phyloP scores from a whole-genome alignment of 805 yeast species.

The Wickerhamiella allomyrinae region DNA sequence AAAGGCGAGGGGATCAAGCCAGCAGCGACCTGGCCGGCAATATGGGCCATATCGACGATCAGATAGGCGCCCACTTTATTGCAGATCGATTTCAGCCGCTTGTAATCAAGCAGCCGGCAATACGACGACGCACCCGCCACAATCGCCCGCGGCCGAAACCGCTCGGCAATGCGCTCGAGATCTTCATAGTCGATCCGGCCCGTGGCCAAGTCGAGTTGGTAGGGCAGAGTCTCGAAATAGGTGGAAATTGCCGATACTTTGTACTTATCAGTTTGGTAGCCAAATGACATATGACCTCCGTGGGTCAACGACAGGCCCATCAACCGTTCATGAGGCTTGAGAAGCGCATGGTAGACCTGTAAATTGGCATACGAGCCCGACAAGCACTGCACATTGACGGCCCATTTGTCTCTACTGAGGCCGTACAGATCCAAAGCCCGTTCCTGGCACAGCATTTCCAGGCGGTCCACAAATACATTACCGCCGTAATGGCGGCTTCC shows the following conservation, averaged over 20 bases:
- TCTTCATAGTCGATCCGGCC: constrained; percentile 94
- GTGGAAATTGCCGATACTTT: constrained; percentile 92
- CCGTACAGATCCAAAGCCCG: constrained; percentile 85
- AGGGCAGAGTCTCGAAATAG: constrained; percentile 96
- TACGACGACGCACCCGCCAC: constrained; percentile 98
- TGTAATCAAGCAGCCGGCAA: constrained; percentile 89
- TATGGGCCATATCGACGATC: constrained; percentile 96
- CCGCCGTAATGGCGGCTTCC: constrained; percentile 99
- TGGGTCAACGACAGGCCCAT: constrained; percentile 98
- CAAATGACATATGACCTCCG: constrained; percentile 97
- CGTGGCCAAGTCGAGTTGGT: constrained; percentile 79
- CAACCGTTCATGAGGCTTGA: constrained; percentile 89
- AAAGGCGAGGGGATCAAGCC: constrained; percentile 92
- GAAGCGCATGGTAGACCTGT: constrained; percentile 86
- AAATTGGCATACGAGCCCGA: constrained; percentile 97
- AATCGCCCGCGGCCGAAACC: constrained; percentile 88
- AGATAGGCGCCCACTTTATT: constrained; percentile 92
- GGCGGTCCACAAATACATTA: constrained; percentile 87
- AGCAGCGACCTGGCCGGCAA: constrained; percentile 89
- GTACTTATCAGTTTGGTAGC: constrained; percentile 87
- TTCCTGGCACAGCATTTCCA: constrained; percentile 81
- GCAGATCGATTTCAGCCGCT: constrained; percentile 88
- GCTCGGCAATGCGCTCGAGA: constrained; percentile 72
- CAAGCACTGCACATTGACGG: constrained; percentile 90
- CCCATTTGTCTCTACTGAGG: constrained; percentile 75